phyloP scores from a whole-genome alignment of 148 eudicot species.

The Vaccinium darrowii region DNA sequence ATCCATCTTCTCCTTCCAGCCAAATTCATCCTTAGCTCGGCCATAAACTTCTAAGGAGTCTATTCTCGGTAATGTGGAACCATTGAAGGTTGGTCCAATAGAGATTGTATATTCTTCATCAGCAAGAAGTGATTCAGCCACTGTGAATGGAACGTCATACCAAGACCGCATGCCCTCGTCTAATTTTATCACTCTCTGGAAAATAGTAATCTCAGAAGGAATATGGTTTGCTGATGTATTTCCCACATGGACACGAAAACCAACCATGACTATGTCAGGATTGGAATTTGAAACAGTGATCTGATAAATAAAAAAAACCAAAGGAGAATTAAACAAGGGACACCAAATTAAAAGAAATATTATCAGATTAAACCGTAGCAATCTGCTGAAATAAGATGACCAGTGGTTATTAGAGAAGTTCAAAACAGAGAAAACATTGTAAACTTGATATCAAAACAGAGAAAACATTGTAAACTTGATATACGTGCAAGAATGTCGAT shows the following conservation, averaged over 20 bases:
- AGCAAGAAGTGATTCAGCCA: conserved; percentile 97
- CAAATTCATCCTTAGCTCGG: conserved; percentile 96
- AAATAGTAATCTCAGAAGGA: conserved; percentile 82
- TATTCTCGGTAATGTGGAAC: conserved; percentile 76
- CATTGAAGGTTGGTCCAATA: conserved; percentile 79
- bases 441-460: not conserved
- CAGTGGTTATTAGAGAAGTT: not conserved
- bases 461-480: not conserved
- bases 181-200: conserved; percentile 85
- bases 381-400: conserved; percentile 3
- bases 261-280: conserved; percentile 98
- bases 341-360: not conserved
- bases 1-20: conserved; percentile 99
- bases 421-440: not conserved
- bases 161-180: conserved; percentile 99
- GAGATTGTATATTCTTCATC: conserved; percentile 85
- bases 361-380: not conserved
- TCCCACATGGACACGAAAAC: conserved; percentile 90
- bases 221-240: conserved; percentile 86
- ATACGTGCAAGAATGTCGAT: not conserved
- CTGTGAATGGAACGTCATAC: conserved; percentile 97
- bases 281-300: conserved; percentile 80
- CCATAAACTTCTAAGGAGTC: conserved; percentile 97
- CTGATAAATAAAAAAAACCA: conserved; percentile 45
- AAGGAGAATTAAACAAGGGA: conserved; percentile 3